Percentiles rank a stretch among this genome's conserved stretches.
Evolutionary conservation across 805 yeast species (phyloP).

Genomic region (Metschnikowia aberdeeniae): DNA sequence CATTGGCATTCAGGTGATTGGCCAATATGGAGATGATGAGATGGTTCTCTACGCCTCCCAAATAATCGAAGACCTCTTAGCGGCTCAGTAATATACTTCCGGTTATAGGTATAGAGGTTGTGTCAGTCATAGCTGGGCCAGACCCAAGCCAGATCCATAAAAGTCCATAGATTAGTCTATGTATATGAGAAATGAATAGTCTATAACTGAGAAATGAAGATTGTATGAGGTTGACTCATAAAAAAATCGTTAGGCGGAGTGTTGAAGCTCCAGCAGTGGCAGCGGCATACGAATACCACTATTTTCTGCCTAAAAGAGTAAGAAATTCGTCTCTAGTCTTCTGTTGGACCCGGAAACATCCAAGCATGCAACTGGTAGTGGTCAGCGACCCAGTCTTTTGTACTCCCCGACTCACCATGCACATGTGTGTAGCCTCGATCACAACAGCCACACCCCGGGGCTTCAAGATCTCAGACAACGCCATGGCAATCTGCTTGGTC

Average conservation of each 20-base stretch:
- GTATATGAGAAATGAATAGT: slow-evolving; percentile 4
- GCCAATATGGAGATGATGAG: slow-evolving; percentile 81
- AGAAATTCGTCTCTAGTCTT: slow-evolving; percentile 96
- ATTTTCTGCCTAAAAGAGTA: slow-evolving; percentile 60
- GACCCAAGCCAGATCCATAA: background rate
- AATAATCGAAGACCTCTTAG: slow-evolving; percentile 5
- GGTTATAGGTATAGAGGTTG: background rate
- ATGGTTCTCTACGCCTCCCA: slow-evolving; percentile 45
- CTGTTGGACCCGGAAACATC: slow-evolving; percentile 89
- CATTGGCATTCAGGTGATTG: slow-evolving; percentile 73
- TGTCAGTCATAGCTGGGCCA: background rate
- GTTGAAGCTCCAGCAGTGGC: slow-evolving; percentile 3
- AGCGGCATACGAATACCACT: background rate
- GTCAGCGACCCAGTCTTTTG: slow-evolving; percentile 94
- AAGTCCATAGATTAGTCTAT: background rate
- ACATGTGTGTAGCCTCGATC: slow-evolving; percentile 97
- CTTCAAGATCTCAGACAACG: slow-evolving; percentile 80
- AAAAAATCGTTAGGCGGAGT: slow-evolving; percentile 2
- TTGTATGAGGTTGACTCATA: slow-evolving; percentile 5
- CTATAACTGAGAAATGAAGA: slow-evolving; percentile 5
- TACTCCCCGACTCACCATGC: slow-evolving; percentile 97
- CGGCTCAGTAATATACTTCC: background rate
- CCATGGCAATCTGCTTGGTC: slow-evolving; percentile 97
- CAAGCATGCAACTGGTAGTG: slow-evolving; percentile 94
- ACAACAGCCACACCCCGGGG: slow-evolving; percentile 99